Evolutionary conservation across 306 rosid species (phyloP).

Genomic region (Castanospermum australe): DNA sequence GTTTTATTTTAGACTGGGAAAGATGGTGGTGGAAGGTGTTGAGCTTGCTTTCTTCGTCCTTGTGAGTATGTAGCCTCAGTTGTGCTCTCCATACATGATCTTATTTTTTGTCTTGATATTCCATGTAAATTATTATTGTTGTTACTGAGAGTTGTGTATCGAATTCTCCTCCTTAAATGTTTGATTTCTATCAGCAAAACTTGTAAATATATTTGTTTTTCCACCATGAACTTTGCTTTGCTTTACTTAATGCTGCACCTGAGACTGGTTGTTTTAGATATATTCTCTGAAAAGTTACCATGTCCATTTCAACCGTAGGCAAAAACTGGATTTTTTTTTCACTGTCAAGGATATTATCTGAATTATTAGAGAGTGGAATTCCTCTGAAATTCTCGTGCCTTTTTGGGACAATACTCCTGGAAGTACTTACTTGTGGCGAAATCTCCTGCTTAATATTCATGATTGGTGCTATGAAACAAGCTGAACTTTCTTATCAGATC

Average conservation of each 20-base stretch:
- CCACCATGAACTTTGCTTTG: conserved; percentile 30
- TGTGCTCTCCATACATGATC: conserved; percentile 24
- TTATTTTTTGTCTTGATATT: conserved; percentile 15
- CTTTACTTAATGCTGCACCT: background rate
- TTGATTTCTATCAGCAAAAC: conserved; percentile 27
- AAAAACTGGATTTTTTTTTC: background rate
- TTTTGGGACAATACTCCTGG: too few species aligned
- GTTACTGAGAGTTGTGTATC: conserved; percentile 28
- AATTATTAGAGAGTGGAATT: too few species aligned
- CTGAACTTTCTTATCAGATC: too few species aligned
- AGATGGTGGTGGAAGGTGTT: conserved; percentile 11
- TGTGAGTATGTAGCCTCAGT: conserved; percentile 24
- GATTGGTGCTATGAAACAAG: too few species aligned
- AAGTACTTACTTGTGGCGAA: too few species aligned
- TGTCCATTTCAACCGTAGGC: background rate
- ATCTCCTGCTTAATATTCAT: too few species aligned
- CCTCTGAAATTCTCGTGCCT: too few species aligned
- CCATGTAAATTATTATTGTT: conserved; percentile 38
- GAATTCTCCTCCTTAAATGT: conserved; percentile 10
- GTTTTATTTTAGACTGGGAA: conserved; percentile 17
- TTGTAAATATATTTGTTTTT: conserved; percentile 44
- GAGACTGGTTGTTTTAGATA: background rate
- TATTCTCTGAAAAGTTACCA: background rate
- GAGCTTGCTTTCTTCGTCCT: conserved; percentile 22
- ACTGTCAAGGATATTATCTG: background rate